These are phyloP conservation scores for Zopfia rhizophila DNA, from an alignment of 2,329 filamentous ascomycete species.

Conservation along the genomic window DNA sequence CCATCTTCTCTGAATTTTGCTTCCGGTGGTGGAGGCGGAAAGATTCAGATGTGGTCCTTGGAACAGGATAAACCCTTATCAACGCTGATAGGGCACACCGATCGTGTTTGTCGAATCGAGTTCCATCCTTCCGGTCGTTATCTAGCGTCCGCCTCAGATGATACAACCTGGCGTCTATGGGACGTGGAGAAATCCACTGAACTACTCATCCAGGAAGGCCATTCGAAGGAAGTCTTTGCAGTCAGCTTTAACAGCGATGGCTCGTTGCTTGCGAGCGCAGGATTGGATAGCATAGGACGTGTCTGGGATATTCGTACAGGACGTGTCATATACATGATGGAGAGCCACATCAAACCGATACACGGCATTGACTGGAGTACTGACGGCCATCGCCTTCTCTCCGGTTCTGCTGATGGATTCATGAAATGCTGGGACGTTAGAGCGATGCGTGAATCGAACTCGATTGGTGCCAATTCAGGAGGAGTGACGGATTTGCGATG, in stretches of 20 bases:
- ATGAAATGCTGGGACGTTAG: constrained; percentile 98
- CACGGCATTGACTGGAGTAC: constrained; percentile 92
- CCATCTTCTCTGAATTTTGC: constrained; percentile 82
- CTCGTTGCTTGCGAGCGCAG: constrained; percentile 89
- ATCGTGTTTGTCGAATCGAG: constrained; percentile 89
- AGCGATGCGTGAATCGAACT: constrained; percentile 83
- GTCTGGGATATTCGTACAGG: constrained; percentile 96
- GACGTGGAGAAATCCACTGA: constrained; percentile 88
- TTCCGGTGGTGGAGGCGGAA: constrained; percentile 87
- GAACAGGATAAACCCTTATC: constrained; percentile 85
- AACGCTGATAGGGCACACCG: constrained; percentile 83
- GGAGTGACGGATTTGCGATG: constrained; percentile 93
- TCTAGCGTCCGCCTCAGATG: constrained; percentile 91
- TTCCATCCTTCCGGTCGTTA: constrained; percentile 94
- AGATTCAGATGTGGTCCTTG: constrained; percentile 90
- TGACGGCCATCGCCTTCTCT: constrained; percentile 92
- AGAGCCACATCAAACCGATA: constrained; percentile 92
- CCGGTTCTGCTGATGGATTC: constrained; percentile 92
- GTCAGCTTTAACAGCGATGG: constrained; percentile 92
- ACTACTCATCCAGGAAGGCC: constrained; percentile 89
- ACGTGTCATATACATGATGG: constrained; percentile 93
- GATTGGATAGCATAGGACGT: constrained; percentile 91
- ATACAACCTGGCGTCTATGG: constrained; percentile 97
- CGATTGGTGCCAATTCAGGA: constrained; percentile 89
- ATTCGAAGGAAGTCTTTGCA: constrained; percentile 91